Conservation (phyloP, 441 rosid genomes). For the Hura crepitans region DNA sequence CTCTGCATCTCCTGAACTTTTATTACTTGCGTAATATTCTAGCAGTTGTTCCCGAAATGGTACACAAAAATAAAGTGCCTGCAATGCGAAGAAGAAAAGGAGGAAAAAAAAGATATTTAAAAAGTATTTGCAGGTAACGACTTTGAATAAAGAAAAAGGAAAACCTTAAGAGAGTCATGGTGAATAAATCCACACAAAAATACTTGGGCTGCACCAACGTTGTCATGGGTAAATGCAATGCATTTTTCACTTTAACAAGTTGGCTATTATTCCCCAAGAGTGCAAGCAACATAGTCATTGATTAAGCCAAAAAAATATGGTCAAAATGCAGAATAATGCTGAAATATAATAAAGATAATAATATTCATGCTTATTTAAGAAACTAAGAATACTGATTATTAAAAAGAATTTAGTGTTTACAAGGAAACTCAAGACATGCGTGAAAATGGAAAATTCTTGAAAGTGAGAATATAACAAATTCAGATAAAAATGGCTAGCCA, state of each 20-base stretch:
- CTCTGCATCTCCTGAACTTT: slow-evolving; percentile 67
- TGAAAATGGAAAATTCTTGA: neutral
- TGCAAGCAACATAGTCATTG: neutral
- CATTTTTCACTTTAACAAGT: neutral
- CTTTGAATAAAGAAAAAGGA: neutral
- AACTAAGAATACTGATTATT: neutral
- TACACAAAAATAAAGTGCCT: slow-evolving; percentile 98
- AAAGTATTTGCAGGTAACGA: neutral
- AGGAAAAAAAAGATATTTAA: neutral
- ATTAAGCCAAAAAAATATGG: neutral
- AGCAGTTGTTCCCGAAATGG: slow-evolving; percentile 96
- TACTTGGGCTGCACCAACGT: neutral
- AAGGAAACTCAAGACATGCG: neutral
- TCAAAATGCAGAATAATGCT: neutral
- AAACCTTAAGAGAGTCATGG: neutral
- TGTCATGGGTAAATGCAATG: neutral
- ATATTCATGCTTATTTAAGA: too few species aligned
- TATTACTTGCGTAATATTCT: slow-evolving; percentile 72
- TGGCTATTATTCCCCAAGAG: neutral
- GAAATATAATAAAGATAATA: neutral
- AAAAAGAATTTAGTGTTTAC: neutral
- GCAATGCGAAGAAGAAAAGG: slow-evolving; percentile 23
- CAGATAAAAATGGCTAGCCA: neutral
- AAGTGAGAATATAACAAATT: neutral
- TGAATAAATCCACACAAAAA: neutral